phyloP scores from a whole-genome alignment of 2,329 filamentous ascomycete genomes.

The Cordyceps sp. region DNA sequence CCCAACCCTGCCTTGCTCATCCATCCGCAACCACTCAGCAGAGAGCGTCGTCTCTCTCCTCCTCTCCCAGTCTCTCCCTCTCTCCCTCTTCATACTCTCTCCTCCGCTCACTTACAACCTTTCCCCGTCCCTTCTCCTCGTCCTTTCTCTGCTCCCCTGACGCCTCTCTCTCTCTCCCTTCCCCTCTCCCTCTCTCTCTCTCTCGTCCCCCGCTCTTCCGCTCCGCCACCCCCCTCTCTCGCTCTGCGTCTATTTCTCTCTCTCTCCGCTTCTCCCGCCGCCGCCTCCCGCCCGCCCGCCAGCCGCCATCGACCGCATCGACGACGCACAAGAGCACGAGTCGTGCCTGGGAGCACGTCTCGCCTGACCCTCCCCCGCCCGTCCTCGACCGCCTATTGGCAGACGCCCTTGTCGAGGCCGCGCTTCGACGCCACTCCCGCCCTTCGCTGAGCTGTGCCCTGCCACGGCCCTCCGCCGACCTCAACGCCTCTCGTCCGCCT shows the following conservation, averaged over 20 bases:
- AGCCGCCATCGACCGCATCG: neutral
- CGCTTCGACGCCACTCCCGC: slow-evolving; percentile 4
- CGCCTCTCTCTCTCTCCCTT: too few relatives aligned
- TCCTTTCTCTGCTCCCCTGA: slow-evolving; percentile 1
- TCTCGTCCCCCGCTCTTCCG: neutral
- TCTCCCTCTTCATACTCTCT: slow-evolving; percentile 5
- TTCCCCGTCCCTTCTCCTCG: slow-evolving; percentile 3
- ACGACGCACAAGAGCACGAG: neutral
- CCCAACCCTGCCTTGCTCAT: too few relatives aligned
- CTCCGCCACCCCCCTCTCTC: neutral
- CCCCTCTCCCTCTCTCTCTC: neutral
- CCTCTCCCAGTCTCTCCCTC: slow-evolving; percentile 5
- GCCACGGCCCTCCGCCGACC: neutral
- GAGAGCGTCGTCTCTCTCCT: slow-evolving; percentile 3
- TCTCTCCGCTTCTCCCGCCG: slow-evolving; percentile 1
- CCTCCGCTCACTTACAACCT: slow-evolving; percentile 3
- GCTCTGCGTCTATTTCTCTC: neutral
- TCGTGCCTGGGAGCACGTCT: slow-evolving; percentile 2
- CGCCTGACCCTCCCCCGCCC: slow-evolving; percentile 2
- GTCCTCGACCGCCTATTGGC: slow-evolving; percentile 4
- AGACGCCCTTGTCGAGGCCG: slow-evolving; percentile 4
- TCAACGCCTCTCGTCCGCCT: neutral
- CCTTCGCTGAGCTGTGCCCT: slow-evolving; percentile 1
- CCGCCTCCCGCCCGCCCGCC: neutral
- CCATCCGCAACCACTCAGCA: too few relatives aligned